Evolutionary conservation across 208 protist species (phyloP).

Genomic region (Lotmaria passim): DNA sequence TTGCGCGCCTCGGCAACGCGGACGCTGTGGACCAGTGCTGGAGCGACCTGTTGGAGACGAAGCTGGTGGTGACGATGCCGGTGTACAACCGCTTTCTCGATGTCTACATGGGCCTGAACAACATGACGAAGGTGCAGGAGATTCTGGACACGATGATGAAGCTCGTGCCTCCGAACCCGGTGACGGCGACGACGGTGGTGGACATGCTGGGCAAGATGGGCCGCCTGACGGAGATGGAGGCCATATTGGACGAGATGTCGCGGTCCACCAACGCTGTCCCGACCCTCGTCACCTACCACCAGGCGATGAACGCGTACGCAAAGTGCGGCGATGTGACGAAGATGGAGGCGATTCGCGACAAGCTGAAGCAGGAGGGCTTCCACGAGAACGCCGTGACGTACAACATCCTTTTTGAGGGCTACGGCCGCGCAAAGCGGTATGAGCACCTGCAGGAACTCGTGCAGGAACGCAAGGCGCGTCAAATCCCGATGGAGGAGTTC

Average conservation of each 20-base stretch:
- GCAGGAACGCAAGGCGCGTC: slow-evolving; percentile 66
- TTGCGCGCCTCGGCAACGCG: slow-evolving; percentile 61
- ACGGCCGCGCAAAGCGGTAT: slow-evolving; percentile 86
- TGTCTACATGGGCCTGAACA: slow-evolving; percentile 83
- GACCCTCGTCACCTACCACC: slow-evolving; percentile 91
- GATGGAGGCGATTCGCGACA: slow-evolving; percentile 76
- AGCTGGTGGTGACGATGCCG: slow-evolving; percentile 82
- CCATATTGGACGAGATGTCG: slow-evolving; percentile 86
- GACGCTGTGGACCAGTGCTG: slow-evolving; percentile 77
- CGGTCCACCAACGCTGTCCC: slow-evolving; percentile 81
- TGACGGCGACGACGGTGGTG: slow-evolving; percentile 91
- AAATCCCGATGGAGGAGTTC: slow-evolving; percentile 89
- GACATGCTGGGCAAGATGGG: slow-evolving; percentile 94
- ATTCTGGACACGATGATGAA: slow-evolving; percentile 93
- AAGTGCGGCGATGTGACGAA: slow-evolving; percentile 89
- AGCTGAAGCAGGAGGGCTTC: slow-evolving; percentile 71
- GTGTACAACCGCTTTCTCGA: slow-evolving; percentile 93
- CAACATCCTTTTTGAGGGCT: slow-evolving; percentile 92
- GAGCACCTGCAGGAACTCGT: slow-evolving; percentile 86
- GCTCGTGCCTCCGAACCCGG: slow-evolving; percentile 86
- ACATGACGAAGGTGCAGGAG: slow-evolving; percentile 86
- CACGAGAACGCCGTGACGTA: slow-evolving; percentile 86
- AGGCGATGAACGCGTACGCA: slow-evolving; percentile 92
- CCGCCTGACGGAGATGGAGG: slow-evolving; percentile 86
- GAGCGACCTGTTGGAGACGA: slow-evolving; percentile 71